Percentiles rank a stretch among this genome's conserved stretches.
These are phyloP conservation scores for Suhomyces sp. DNA, from an alignment of 805 yeast genomes.

Conservation along the genomic window DNA sequence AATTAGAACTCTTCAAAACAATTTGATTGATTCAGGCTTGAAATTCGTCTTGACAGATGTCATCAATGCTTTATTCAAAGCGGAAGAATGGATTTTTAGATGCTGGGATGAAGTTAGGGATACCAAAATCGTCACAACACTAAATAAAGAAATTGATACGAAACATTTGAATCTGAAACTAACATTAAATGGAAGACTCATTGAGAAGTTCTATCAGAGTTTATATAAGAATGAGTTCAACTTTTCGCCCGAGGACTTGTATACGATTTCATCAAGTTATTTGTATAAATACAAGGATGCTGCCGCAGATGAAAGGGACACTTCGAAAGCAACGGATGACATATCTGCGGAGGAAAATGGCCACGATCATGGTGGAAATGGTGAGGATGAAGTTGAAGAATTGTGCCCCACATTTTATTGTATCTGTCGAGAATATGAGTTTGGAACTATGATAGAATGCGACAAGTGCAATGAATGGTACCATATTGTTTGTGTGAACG, in stretches of 20 bases:
- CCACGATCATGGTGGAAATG: too few relatives aligned
- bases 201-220: conserved; percentile 19
- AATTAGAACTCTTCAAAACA: conserved; percentile 21
- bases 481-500: conserved; percentile 57
- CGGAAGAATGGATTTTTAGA: conserved; percentile 25
- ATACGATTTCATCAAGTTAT: conserved; percentile 27
- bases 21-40: conserved; percentile 21
- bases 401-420: conserved; percentile 42
- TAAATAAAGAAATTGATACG: conserved; percentile 14
- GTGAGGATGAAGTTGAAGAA: conserved; percentile 14
- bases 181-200: conserved; percentile 18
- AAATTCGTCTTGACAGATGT: conserved; percentile 16
- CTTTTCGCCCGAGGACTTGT: conserved; percentile 30
- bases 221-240: conserved; percentile 22
- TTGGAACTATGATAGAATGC: conserved; percentile 66
- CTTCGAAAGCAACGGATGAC: conserved; percentile 3
- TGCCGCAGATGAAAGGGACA: too few relatives aligned
- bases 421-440: conserved; percentile 60
- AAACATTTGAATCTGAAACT: conserved; percentile 18
- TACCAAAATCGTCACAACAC: conserved; percentile 18
- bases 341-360: conserved; percentile 10
- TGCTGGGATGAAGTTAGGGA: conserved; percentile 16
- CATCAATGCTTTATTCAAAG: conserved; percentile 12
- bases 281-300: conserved; percentile 10
- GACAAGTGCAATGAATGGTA: conserved; percentile 73